Conservation (phyloP, 768 basidiomycete species). For the Termitomyces sp. region DNA sequence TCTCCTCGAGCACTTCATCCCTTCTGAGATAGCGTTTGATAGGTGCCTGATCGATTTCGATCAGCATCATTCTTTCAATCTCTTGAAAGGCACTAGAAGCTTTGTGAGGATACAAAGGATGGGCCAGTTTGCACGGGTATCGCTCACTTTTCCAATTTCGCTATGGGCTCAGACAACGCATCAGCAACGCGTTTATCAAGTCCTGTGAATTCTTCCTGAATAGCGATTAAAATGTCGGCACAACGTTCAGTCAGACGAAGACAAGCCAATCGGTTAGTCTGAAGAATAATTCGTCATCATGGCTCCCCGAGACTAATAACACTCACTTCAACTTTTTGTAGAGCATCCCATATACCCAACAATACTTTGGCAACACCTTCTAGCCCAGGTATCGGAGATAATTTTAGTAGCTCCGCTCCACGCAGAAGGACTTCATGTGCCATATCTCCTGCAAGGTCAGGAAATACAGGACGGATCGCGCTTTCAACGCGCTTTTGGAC, state of each 20-base stretch:
- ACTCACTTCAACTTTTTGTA: constrained; percentile 55
- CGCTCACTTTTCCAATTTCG: constrained; percentile 42
- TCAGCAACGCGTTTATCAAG: constrained; percentile 43
- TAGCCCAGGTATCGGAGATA: constrained; percentile 49
- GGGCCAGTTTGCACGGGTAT: background rate
- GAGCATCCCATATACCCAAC: constrained; percentile 58
- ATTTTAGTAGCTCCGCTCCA: constrained; percentile 31
- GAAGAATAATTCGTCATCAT: background rate
- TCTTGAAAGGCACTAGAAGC: constrained; percentile 30
- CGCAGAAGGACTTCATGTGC: constrained; percentile 29
- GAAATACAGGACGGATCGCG: constrained; percentile 22
- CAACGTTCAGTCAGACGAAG: constrained; percentile 70
- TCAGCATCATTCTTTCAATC: constrained; percentile 45
- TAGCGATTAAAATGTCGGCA: constrained; percentile 54
- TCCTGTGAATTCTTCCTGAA: constrained; percentile 52
- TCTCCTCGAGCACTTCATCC: constrained; percentile 55
- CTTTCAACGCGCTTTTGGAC: constrained; percentile 24
- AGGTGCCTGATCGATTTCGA: constrained; percentile 60
- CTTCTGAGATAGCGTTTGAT: constrained; percentile 71
- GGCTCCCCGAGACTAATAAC: background rate
- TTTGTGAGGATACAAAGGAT: background rate
- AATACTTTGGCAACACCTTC: constrained; percentile 44
- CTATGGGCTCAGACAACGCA: constrained; percentile 45
- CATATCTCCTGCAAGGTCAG: constrained; percentile 29
- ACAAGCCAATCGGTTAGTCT: constrained; percentile 68